Conservation (phyloP, 2,329 filamentous ascomycete genomes). For the Truncatella angustata region DNA sequence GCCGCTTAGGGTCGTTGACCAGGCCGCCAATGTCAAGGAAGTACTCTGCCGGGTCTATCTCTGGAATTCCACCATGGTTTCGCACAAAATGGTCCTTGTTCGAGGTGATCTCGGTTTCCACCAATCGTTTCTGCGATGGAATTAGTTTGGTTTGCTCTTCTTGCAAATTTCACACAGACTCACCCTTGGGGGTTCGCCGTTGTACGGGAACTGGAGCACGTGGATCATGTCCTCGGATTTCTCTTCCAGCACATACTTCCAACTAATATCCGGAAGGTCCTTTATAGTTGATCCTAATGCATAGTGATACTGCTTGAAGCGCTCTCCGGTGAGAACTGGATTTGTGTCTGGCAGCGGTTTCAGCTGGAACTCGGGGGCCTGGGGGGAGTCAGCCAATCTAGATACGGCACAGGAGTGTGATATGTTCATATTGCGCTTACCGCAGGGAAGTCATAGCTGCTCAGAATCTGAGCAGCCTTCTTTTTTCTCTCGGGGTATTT, state of each 20-base stretch:
- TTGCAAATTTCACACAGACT: conserved; percentile 13
- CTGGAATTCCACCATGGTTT: conserved; percentile 70
- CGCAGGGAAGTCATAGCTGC: conserved; percentile 46
- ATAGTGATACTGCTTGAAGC: conserved; percentile 59
- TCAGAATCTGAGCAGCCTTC: conserved; percentile 54
- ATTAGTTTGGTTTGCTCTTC: not conserved
- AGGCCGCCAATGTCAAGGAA: conserved; percentile 57
- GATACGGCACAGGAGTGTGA: too few species aligned
- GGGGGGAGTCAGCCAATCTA: conserved; percentile 22
- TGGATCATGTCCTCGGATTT: conserved; percentile 62
- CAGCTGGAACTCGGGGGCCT: conserved; percentile 55
- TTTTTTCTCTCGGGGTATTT: conserved; percentile 66
- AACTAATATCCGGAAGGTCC: conserved; percentile 55
- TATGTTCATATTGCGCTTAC: conserved; percentile 17
- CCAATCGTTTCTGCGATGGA: conserved; percentile 44
- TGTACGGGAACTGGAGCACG: conserved; percentile 62
- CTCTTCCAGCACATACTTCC: conserved; percentile 53
- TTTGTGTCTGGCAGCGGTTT: conserved; percentile 55
- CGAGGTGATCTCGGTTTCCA: conserved; percentile 54
- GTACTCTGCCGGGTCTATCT: conserved; percentile 57
- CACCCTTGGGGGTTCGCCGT: conserved; percentile 56
- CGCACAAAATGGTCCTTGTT: conserved; percentile 63
- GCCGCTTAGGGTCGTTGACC: conserved; percentile 54
- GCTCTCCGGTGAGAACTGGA: conserved; percentile 53
- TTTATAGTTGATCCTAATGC: conserved; percentile 46